These are phyloP conservation scores for Apiospora saccharicola DNA, from an alignment of 2,329 filamentous ascomycete genomes.

Conservation along the genomic window DNA sequence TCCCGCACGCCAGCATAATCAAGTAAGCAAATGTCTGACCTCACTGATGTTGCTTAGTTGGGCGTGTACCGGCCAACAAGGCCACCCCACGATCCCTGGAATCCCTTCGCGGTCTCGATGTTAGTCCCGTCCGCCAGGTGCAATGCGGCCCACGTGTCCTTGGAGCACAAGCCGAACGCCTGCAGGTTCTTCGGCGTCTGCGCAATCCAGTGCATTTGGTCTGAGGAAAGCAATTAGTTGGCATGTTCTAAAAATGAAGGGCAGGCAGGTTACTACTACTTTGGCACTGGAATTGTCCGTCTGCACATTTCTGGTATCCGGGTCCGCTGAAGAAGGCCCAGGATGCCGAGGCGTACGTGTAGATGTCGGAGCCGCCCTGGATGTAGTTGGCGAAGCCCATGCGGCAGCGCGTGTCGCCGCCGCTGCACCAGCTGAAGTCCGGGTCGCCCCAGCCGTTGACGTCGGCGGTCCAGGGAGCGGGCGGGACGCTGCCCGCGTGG, in stretches of 20 bases:
- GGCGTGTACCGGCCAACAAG: slow-evolving; percentile 49
- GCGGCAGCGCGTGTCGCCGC: slow-evolving; percentile 47
- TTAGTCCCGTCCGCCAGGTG: slow-evolving; percentile 46
- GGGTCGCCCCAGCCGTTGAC: slow-evolving; percentile 49
- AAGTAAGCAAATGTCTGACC: background rate
- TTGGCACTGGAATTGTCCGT: slow-evolving; percentile 44
- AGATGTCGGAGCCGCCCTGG: slow-evolving; percentile 50
- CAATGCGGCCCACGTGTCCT: slow-evolving; percentile 46
- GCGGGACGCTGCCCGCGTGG: slow-evolving; percentile 42
- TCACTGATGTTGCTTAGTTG: background rate
- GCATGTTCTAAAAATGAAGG: slow-evolving; percentile 1
- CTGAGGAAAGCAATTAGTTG: slow-evolving; percentile 32
- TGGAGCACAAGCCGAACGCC: slow-evolving; percentile 51
- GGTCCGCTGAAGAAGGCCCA: slow-evolving; percentile 54
- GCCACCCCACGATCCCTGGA: slow-evolving; percentile 49
- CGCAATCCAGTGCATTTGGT: slow-evolving; percentile 50
- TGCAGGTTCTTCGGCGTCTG: slow-evolving; percentile 48
- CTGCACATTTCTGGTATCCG: slow-evolving; percentile 43
- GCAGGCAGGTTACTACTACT: slow-evolving; percentile 24
- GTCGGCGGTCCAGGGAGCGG: slow-evolving; percentile 50
- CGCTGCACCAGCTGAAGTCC: slow-evolving; percentile 49
- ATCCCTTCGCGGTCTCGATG: slow-evolving; percentile 42
- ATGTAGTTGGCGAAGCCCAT: slow-evolving; percentile 54
- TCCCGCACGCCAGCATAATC: background rate
- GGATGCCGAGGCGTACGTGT: slow-evolving; percentile 51